These are phyloP conservation scores for Chamaenerion angustifolium DNA, from an alignment of 345 rosid species.

Conservation along the genomic window DNA sequence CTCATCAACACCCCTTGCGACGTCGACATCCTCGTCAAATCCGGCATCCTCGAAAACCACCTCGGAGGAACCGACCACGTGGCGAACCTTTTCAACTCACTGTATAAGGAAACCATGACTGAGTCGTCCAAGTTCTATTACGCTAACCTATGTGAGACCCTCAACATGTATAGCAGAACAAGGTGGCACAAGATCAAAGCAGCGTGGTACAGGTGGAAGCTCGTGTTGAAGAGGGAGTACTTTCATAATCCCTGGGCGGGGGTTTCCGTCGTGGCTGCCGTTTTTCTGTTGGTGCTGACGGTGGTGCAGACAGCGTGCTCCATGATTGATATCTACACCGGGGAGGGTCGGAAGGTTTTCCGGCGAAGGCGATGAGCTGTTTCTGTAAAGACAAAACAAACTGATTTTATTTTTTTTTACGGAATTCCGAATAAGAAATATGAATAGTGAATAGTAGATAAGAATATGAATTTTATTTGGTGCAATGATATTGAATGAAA, in stretches of 20 bases:
- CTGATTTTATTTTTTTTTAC: too few species aligned
- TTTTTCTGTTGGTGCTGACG: conserved; percentile 3
- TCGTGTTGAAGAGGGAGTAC: conserved; percentile 2
- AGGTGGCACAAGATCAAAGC: conserved; percentile 10
- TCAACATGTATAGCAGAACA: conserved; percentile 6
- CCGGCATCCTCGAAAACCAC: conserved; percentile 7
- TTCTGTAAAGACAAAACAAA: too few species aligned
- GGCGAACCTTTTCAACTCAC: conserved; percentile 6
- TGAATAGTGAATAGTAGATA: too few species aligned
- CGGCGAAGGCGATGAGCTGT: neutral
- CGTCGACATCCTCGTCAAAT: conserved; percentile 2
- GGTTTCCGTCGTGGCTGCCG: conserved; percentile 4
- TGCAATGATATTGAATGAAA: too few species aligned
- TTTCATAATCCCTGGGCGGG: conserved; percentile 12
- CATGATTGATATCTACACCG: neutral
- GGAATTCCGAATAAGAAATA: too few species aligned
- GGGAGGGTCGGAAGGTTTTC: conserved; percentile 5
- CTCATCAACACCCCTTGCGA: conserved; percentile 7
- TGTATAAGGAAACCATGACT: conserved; percentile 10
- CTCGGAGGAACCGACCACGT: conserved; percentile 3
- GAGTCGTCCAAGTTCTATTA: conserved; percentile 8
- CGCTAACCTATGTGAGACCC: neutral
- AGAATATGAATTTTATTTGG: too few species aligned
- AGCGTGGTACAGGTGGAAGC: conserved; percentile 5
- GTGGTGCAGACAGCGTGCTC: conserved; percentile 7